Base-by-base conservation (phyloP, 306 rosid species). In the Lathyrus aphaca region DNA sequence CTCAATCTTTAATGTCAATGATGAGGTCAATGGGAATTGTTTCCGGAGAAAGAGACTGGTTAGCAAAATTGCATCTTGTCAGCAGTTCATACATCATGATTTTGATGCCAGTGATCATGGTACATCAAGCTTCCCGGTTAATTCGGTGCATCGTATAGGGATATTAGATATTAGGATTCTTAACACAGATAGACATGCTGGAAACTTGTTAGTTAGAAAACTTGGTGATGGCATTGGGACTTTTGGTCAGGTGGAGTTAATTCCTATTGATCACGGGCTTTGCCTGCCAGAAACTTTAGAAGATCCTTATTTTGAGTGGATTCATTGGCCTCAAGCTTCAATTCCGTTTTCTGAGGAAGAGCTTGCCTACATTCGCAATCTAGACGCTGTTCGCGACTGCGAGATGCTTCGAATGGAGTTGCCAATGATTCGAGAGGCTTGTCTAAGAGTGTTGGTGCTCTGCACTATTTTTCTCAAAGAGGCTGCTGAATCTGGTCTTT, bases 101-200 rank as follows among this genome's bases (percentile, higher is more conserved):
- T 94, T 91, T 80, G 99, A 94, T 83, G 99, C 99, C 27, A 94
- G 97, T 74, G 99, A 94, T 86, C 89, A 94, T 32, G 99, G 99
- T 73, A 91, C 99, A 2, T 94, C 99, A 35, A 94, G 95, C 82
- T 91, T 91, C 70, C 97, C 99, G 0, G 99, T 94, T 57, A 78
- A 86, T 45, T 82, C 91, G 37, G 99, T 94, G 95, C 99, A 94
- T 79, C 95, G 91, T 68, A 91, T 94, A 62, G 99, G 99, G 57
- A 88, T 94, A 60, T 85, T 94, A 74, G 99, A 94, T 71, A 79
- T 94, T 87, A 91, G 99, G 85, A 87, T 91, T 87, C 87, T 94
- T 73, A 94, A 94, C 85, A 94, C 97, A 0, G 99, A 94, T 75
- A 91, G 99, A 80, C 99, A 94, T 80, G 99, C 92, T 18, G 99